These are phyloP conservation scores for Scleromitrula shiraiana DNA, from an alignment of 2,329 filamentous ascomycete genomes.

Conservation along the genomic window DNA sequence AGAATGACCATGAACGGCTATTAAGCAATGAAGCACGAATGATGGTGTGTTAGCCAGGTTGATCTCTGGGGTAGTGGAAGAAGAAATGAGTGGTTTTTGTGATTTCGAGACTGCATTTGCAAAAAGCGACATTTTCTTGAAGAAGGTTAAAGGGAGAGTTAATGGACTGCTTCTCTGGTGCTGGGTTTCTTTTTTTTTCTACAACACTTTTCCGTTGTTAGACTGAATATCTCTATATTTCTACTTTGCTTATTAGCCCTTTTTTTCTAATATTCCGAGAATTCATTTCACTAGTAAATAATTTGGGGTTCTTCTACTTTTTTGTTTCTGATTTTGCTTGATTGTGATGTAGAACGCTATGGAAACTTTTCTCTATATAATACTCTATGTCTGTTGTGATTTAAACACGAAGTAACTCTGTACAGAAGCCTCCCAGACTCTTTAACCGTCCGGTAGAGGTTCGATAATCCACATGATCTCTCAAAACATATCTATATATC, in stretches of 20 bases:
- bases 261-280: slow-evolving; percentile 26
- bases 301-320: slow-evolving; percentile 2
- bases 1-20: slow-evolving; percentile 99
- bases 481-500: not conserved
- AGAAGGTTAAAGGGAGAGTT: slow-evolving; percentile 23
- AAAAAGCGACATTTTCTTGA: slow-evolving; percentile 30
- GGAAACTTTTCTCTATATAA: not conserved
- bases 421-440: too few relatives aligned
- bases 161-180: slow-evolving; percentile 19
- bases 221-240: slow-evolving; percentile 27
- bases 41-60: not conserved
- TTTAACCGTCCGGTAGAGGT: too few relatives aligned
- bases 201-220: slow-evolving; percentile 23
- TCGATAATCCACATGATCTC: too few relatives aligned
- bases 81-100: slow-evolving; percentile 19
- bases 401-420: too few relatives aligned
- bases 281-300: slow-evolving; percentile 26
- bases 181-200: slow-evolving; percentile 19
- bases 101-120: slow-evolving; percentile 26
- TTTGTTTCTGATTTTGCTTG: not conserved
- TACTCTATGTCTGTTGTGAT: too few relatives aligned
- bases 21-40: slow-evolving; percentile 40
- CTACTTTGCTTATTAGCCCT: slow-evolving; percentile 31
- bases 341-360: not conserved
- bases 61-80: slow-evolving; percentile 6